Evolutionary conservation across 305 asterid genomes (phyloP).

Genomic region (Fraxinus paxiana): DNA sequence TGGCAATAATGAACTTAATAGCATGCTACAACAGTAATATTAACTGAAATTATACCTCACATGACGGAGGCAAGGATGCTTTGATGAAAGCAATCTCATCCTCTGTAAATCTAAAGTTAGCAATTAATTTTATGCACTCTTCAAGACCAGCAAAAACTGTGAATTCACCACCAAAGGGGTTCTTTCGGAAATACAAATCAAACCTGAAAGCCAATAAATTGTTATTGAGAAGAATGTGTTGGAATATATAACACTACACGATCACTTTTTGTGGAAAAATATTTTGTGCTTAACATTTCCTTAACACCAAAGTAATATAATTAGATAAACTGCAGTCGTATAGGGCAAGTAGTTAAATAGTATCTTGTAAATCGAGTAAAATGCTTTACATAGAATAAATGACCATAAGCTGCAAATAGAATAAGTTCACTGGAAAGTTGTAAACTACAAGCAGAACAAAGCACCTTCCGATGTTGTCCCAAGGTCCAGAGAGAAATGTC

Average conservation of each 20-base stretch:
- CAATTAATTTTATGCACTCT: slow-evolving; percentile 83
- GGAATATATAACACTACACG: background rate
- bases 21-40: slow-evolving; percentile 5
- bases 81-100: slow-evolving; percentile 75
- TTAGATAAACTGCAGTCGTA: background rate
- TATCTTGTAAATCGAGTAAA: background rate
- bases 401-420: background rate
- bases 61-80: slow-evolving; percentile 60
- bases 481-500: background rate
- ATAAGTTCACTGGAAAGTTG: background rate
- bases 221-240: slow-evolving; percentile 15
- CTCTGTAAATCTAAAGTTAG: slow-evolving; percentile 68
- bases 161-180: slow-evolving; percentile 93
- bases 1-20: background rate
- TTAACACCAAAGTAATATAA: background rate
- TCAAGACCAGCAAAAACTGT: slow-evolving; percentile 94
- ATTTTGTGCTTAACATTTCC: background rate
- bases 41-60: slow-evolving; percentile 58
- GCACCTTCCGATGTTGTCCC: background rate
- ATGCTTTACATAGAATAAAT: background rate
- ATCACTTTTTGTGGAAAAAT: background rate
- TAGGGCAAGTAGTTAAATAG: background rate
- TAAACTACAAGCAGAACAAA: slow-evolving; percentile 5
- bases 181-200: slow-evolving; percentile 73
- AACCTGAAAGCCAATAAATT: slow-evolving; percentile 50